phyloP scores from a whole-genome alignment of 176 grass and related monocot species.

The Bonia amplexicaulis region DNA sequence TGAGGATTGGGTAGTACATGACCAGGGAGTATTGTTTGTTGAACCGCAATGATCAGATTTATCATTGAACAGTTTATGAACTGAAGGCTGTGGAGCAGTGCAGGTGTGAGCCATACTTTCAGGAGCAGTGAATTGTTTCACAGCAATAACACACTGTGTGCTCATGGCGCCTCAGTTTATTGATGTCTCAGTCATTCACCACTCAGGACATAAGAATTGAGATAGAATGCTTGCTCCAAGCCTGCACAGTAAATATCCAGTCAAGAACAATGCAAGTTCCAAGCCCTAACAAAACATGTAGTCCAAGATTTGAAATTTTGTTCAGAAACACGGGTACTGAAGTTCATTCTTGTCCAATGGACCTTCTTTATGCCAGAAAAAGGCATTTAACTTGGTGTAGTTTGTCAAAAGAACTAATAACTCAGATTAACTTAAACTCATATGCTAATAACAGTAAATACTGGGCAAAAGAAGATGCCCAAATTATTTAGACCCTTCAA shows the following conservation, averaged over 20 bases:
- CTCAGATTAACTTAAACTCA: not conserved
- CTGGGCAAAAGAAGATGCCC: not conserved
- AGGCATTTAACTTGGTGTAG: not conserved
- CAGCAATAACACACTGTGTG: conserved; percentile 36
- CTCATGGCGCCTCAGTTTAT: conserved; percentile 24
- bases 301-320: not conserved
- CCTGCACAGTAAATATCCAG: conserved; percentile 8
- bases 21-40: not conserved
- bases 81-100: conserved; percentile 28
- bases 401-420: not conserved
- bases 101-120: conserved; percentile 38
- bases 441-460: not conserved
- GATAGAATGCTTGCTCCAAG: not conserved
- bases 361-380: not conserved
- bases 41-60: conserved; percentile 3
- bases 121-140: conserved; percentile 41
- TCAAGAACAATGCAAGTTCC: not conserved
- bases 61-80: conserved; percentile 29
- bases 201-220: not conserved
- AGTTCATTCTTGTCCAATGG: not conserved
- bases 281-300: not conserved
- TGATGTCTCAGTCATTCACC: not conserved
- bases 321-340: not conserved
- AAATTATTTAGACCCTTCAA: conserved; percentile 16
- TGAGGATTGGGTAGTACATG: conserved; percentile 29